These are phyloP conservation scores for Mycena alexandri DNA, from an alignment of 768 basidiomycete genomes.

Conservation along the genomic window DNA sequence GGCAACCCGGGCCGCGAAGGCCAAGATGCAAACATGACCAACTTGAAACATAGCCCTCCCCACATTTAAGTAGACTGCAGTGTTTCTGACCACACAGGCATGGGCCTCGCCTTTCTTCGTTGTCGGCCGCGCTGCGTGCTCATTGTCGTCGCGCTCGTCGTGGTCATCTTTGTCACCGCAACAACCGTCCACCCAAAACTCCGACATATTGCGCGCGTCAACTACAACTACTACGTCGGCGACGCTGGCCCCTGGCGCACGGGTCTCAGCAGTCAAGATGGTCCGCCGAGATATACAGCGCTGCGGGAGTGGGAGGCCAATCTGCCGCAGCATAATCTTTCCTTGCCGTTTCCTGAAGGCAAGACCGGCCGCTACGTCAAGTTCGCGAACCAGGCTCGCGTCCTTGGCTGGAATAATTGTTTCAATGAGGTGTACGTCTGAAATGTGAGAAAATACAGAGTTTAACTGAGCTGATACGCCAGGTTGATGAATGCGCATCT, in stretches of 20 bases:
- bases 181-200: not conserved
- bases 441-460: not conserved
- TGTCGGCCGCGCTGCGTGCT: conserved; percentile 1
- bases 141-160: not conserved
- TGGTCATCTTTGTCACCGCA: not conserved
- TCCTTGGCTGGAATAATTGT: conserved; percentile 65
- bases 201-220: conserved; percentile 1
- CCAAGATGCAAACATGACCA: too few species aligned
- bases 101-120: not conserved
- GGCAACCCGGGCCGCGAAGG: too few species aligned
- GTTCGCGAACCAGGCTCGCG: conserved; percentile 56
- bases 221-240: conserved; percentile 15
- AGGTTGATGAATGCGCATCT: conserved; percentile 65
- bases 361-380: conserved; percentile 60
- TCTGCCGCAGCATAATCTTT: conserved; percentile 64
- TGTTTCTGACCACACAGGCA: not conserved
- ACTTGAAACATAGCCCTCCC: too few species aligned
- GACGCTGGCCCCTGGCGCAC: conserved; percentile 3
- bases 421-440: conserved; percentile 61
- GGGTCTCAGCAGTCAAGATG: not conserved
- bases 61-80: too few species aligned
- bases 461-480: not conserved
- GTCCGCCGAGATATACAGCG: conserved; percentile 53
- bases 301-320: conserved; percentile 53
- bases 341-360: conserved; percentile 63